Evolutionary conservation across 345 rosid genomes (phyloP).

Genomic region (Citrus cavaleriei): DNA sequence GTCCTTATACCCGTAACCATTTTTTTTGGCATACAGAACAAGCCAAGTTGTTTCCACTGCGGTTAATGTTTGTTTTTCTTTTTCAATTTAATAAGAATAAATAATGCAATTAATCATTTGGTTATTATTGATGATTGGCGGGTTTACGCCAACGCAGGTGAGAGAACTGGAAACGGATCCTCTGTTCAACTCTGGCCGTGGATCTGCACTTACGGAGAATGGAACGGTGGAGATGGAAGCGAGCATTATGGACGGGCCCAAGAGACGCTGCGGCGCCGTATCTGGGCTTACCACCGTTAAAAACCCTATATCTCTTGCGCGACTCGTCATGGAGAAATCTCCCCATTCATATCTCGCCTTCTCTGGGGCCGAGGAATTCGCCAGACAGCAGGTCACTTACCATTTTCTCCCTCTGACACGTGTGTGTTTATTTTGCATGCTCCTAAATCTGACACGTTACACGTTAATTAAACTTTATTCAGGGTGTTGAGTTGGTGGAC

Average conservation of each 20-base stretch:
- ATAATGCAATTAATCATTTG: no score
- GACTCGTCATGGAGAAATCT: constrained; percentile 93
- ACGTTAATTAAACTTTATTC: neutral
- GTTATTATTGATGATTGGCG: neutral
- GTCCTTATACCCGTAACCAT: neutral
- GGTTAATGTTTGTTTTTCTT: no score
- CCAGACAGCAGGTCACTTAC: constrained; percentile 59
- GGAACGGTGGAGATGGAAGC: constrained; percentile 99
- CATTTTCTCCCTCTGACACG: constrained; percentile 8
- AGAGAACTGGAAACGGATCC: constrained; percentile 88
- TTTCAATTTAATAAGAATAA: no score
- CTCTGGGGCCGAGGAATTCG: constrained; percentile 90
- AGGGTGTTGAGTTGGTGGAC: constrained; percentile 86
- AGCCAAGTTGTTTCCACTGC: neutral
- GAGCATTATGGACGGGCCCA: constrained; percentile 89
- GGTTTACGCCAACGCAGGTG: constrained; percentile 36
- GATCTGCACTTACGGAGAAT: constrained; percentile 83
- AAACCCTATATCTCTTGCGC: constrained; percentile 87
- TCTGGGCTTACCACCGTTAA: constrained; percentile 85
- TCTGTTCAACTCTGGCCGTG: constrained; percentile 93
- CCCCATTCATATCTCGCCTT: constrained; percentile 95
- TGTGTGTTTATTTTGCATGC: neutral
- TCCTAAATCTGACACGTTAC: neutral
- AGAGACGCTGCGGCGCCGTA: constrained; percentile 88
- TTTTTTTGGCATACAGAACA: neutral